Conservation (phyloP, 805 yeast species). For the Wickerhamiella siamensis region DNA sequence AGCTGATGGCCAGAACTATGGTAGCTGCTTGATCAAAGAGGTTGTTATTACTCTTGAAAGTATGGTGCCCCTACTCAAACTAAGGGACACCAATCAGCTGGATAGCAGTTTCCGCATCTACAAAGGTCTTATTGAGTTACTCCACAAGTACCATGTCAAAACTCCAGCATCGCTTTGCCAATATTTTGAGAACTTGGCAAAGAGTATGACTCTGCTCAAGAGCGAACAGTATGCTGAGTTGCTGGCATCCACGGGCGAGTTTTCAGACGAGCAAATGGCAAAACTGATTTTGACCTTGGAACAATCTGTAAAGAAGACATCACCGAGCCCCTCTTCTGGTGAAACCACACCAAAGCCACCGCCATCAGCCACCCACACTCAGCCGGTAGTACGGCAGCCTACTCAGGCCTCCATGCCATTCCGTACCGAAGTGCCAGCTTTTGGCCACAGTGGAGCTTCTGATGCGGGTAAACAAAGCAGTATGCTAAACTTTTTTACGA, state of each 20-base stretch:
- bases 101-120: background rate
- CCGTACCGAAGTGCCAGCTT: background rate
- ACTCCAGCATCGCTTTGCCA: background rate
- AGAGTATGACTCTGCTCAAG: background rate
- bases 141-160: background rate
- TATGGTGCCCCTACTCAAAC: background rate
- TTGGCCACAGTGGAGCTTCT: background rate
- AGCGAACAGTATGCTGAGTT: background rate
- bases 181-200: background rate
- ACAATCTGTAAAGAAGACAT: background rate
- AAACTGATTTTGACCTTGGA: background rate
- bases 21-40: background rate
- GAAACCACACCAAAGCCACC: background rate
- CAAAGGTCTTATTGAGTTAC: background rate
- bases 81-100: background rate
- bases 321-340: background rate
- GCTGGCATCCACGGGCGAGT: constrained; percentile 6
- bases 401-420: background rate
- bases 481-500: background rate
- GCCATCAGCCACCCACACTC: background rate
- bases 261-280: constrained; percentile 11
- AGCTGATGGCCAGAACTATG: background rate
- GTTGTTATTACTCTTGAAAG: background rate
- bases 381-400: background rate
- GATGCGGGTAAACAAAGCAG: background rate